Conservation (phyloP, 2,329 filamentous ascomycete species). For the Ascochyta koolunga region DNA sequence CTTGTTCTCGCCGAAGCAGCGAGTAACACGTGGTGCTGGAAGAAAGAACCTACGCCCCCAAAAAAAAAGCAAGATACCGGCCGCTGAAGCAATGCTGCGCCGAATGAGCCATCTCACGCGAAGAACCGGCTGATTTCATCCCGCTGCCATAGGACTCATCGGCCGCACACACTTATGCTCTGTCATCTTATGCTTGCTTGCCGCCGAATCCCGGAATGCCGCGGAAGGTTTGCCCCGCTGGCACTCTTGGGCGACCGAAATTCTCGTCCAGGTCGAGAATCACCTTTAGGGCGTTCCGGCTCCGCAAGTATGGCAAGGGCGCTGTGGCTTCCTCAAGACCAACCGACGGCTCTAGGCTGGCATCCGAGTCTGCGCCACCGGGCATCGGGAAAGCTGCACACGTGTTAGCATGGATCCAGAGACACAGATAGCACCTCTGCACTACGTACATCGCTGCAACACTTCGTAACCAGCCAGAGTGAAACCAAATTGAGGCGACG, state of each 20-base stretch:
- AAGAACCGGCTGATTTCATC: slow-evolving; percentile 39
- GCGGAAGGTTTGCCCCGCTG: slow-evolving; percentile 45
- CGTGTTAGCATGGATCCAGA: not conserved
- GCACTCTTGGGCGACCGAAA: slow-evolving; percentile 77
- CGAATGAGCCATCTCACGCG: slow-evolving; percentile 27
- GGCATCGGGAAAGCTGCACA: slow-evolving; percentile 72
- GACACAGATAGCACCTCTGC: no score
- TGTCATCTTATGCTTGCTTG: slow-evolving; percentile 32
- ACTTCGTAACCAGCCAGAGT: slow-evolving; percentile 95
- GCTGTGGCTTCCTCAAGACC: slow-evolving; percentile 68
- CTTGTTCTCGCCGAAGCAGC: slow-evolving; percentile 26
- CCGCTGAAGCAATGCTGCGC: slow-evolving; percentile 33
- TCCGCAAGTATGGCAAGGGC: slow-evolving; percentile 71
- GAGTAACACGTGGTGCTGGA: slow-evolving; percentile 24
- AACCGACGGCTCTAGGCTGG: slow-evolving; percentile 64
- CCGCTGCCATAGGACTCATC: slow-evolving; percentile 29
- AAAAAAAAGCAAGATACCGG: slow-evolving; percentile 32
- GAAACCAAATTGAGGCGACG: slow-evolving; percentile 96
- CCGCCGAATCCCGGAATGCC: slow-evolving; percentile 48
- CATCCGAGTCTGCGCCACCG: slow-evolving; percentile 59
- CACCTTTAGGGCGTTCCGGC: slow-evolving; percentile 91
- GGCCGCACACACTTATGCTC: slow-evolving; percentile 21
- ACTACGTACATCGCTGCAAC: slow-evolving; percentile 65
- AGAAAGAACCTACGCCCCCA: slow-evolving; percentile 22
- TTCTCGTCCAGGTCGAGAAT: slow-evolving; percentile 93